Base-by-base conservation (phyloP, 208 protist species). In the Trypanosomatidae sp. region DNA sequence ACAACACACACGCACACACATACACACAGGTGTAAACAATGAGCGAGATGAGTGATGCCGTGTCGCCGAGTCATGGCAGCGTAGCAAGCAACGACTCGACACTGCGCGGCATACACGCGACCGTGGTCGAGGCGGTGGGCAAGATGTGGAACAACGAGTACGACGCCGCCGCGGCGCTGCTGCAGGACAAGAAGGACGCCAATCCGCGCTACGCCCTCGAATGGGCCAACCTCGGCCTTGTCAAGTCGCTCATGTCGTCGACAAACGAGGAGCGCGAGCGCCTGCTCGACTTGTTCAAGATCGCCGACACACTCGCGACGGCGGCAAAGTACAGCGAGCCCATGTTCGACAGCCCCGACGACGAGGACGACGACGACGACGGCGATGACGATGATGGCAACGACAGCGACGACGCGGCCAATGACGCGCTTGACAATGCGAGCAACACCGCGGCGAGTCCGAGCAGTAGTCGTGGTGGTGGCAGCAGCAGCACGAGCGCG, bases 141-240 rank as follows among this genome's bases (percentile, higher is more conserved):
- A 60, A 71, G 50, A 75, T 71, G 48, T 94, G 85, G 81, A 89
- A 90, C 51, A 90, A 90, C 48, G 47, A 87, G 51, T 90, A 82
- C 48, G 48, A 71, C 2, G 70, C 70, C 20, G 85, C 85, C 7
- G 43, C 65, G 24, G 51, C 59, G 22, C 41, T 66, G 11, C 66
- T 94, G 35, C 37, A 56, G 6, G 15, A 21, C 3, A 74, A 89
- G 40, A 90, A 94, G 51, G 64, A 69, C 28, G 66, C 51, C 6
- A 65, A 94, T 44, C 85, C 85, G 2, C 79, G 85, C 8, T 94
- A 74, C 54, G 71, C 85, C 0, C 42, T 90, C 22, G 85, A 94
- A 50, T 89, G 70, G 68, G 81, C 85, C 7, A 71, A 84, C 46
- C 57, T 79, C 13, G 63, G 55, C 46, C 59, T 85, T 25, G 66